Conservation (phyloP, 2,329 filamentous ascomycete species). For the Penicillium brasilianum region DNA sequence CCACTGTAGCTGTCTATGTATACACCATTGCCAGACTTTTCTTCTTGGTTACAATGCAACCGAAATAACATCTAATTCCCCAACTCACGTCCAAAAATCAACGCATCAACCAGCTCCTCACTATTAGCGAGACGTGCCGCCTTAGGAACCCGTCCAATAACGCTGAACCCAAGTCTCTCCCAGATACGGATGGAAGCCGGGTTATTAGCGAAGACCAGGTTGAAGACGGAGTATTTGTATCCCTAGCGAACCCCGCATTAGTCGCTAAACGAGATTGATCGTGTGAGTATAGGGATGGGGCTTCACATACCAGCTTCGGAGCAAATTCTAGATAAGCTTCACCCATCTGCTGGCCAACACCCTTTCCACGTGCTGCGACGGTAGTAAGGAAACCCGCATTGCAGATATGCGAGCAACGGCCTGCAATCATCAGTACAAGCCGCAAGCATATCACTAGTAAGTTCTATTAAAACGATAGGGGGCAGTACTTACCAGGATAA, state of each 20-base stretch:
- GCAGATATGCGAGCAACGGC: conserved; percentile 47
- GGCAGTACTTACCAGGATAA: conserved; percentile 42
- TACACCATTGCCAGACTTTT: neutral
- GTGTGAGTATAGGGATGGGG: neutral
- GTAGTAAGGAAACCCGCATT: conserved; percentile 47
- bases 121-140: conserved; percentile 44
- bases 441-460: neutral
- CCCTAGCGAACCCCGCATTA: conserved; percentile 30
- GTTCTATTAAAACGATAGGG: too few species aligned
- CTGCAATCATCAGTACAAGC: conserved; percentile 24
- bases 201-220: conserved; percentile 49
- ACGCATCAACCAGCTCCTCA: conserved; percentile 44
- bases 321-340: conserved; percentile 45
- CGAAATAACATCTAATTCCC: conserved; percentile 20
- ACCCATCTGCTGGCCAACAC: conserved; percentile 45
- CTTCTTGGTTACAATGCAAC: neutral
- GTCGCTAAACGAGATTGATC: too few species aligned
- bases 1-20: neutral
- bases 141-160: conserved; percentile 45
- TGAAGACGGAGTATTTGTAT: conserved; percentile 50
- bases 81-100: conserved; percentile 45
- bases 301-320: conserved; percentile 39
- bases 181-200: conserved; percentile 46
- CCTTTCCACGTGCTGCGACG: conserved; percentile 37
- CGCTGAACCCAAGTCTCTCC: conserved; percentile 44